Percentiles rank a stretch among this genome's conserved stretches.
phyloP scores from a whole-genome alignment of 345 rosid species.

The Erodium maritimum region DNA sequence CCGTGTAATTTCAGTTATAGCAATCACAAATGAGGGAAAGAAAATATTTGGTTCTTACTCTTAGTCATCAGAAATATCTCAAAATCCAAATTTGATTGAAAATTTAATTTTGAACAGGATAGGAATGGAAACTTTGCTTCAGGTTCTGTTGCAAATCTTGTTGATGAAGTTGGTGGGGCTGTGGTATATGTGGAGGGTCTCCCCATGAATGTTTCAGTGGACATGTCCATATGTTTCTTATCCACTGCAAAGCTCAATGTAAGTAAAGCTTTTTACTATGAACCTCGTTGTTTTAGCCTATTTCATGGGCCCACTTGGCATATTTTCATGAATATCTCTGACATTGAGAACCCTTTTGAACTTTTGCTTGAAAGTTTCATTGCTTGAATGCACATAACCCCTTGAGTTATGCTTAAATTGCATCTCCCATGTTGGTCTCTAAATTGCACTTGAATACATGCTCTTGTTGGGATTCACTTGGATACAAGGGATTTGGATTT shows the following conservation, averaged over 20 bases:
- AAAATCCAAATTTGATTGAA: neutral
- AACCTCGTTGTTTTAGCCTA: neutral
- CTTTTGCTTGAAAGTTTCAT: neutral
- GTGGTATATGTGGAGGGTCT: conserved; percentile 47
- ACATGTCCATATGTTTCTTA: conserved; percentile 74
- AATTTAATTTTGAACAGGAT: conserved; percentile 43
- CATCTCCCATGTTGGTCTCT: neutral
- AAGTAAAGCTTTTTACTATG: conserved; percentile 11
- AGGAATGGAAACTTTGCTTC: conserved; percentile 56
- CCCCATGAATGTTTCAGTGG: conserved; percentile 68
- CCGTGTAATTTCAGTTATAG: neutral
- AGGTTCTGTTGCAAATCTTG: conserved; percentile 76
- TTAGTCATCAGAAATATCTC: neutral
- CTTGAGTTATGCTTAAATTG: neutral
- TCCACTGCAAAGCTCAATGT: conserved; percentile 53
- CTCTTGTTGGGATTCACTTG: neutral
- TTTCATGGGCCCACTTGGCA: neutral
- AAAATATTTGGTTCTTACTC: neutral
- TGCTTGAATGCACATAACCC: neutral
- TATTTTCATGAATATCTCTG: neutral
- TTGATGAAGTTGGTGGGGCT: conserved; percentile 79
- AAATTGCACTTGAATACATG: neutral
- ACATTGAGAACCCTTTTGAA: neutral
- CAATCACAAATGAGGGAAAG: neutral
- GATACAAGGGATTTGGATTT: too few relatives aligned